Evolutionary conservation across 1,284 basidiomycete genomes (phyloP), one percentile per base, ranked within the genome.

Genomic region (Leccinum subrobustum): DNA sequence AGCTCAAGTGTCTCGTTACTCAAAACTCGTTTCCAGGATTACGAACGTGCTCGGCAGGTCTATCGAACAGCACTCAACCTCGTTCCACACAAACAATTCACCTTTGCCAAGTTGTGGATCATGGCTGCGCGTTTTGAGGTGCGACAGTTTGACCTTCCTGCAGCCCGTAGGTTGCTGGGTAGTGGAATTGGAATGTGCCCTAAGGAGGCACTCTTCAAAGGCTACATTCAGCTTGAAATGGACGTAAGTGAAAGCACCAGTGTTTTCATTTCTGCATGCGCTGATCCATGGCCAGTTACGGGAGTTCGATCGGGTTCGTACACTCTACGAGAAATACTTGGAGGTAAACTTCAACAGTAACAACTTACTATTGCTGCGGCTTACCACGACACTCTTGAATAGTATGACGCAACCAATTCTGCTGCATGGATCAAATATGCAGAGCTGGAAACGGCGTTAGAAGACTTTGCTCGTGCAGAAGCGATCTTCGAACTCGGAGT

Each of bases 391-490:
- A 47, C 20, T 53, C 23, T 51, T 27, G 7, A 39, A 3, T 61
- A 95, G 90, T 94, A 86, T 71, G 95, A 98, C 74, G 84, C 95
- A 0, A 88, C 92, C 20, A 93, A 96, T 74, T 92, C 93, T 9
- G 83, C 89, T 1, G 93, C 94, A 0, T 99, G 97, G 97, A 97
- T 99, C 75, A 92, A 93, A 74, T 99, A 92, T 75, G 95, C 96
- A 11, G 95, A 98, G 73, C 86, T 99, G 44, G 97, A 99, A 77
- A 86, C 88, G 0, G 92, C 93, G 58, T 83, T 99, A 1, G 93
- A 94, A 75, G 97, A 99, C 75, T 89, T 92, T 72, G 81, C 88
- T 27, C 94, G 97, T 52, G 93, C 95, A 3, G 90, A 98, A 14
- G 96, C 89, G 3, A 95, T 99, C 70, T 99, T 95, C 75, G 96